Percentiles rank a stretch among this genome's conserved stretches.
phyloP scores from a whole-genome alignment of 495 filamentous ascomycete species.

The Neurospora pannonica region DNA sequence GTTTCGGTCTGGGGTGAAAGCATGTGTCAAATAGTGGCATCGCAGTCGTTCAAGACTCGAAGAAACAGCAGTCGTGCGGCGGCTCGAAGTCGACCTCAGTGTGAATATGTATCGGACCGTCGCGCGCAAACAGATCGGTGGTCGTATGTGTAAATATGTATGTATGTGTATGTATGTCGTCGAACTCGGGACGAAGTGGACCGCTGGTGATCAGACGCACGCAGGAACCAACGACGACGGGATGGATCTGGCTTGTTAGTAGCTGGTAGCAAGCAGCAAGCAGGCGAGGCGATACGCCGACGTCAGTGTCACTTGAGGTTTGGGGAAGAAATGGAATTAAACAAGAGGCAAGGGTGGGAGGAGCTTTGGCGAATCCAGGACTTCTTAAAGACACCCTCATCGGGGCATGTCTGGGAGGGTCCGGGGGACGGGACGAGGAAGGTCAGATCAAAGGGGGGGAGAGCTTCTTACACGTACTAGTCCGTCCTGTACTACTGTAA shows the following conservation, averaged over 20 bases:
- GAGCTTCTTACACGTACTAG: neutral
- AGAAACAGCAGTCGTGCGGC: neutral
- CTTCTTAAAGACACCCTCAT: neutral
- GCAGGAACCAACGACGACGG: neutral
- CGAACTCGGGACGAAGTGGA: neutral
- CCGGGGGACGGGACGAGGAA: neutral
- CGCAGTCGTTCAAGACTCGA: neutral
- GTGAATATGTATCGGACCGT: neutral
- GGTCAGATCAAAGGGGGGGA: neutral
- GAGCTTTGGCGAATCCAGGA: neutral
- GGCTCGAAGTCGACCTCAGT: neutral
- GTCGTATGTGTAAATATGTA: neutral
- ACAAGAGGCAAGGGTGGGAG: neutral
- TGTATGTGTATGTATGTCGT: neutral
- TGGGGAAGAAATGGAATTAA: neutral
- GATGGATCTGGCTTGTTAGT: neutral
- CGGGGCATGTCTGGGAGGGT: slow-evolving; percentile 2
- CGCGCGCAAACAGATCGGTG: neutral
- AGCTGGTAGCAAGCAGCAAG: neutral
- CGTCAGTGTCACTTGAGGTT: neutral
- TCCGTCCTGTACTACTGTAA: neutral
- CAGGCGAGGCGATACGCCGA: neutral
- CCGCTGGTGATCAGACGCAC: neutral
- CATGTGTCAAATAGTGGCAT: neutral
- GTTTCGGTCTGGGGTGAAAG: neutral